Evolutionary conservation across 331 rosid species (phyloP), one percentile per base, ranked within the genome.

Genomic region (Pyracantha coccinea): DNA sequence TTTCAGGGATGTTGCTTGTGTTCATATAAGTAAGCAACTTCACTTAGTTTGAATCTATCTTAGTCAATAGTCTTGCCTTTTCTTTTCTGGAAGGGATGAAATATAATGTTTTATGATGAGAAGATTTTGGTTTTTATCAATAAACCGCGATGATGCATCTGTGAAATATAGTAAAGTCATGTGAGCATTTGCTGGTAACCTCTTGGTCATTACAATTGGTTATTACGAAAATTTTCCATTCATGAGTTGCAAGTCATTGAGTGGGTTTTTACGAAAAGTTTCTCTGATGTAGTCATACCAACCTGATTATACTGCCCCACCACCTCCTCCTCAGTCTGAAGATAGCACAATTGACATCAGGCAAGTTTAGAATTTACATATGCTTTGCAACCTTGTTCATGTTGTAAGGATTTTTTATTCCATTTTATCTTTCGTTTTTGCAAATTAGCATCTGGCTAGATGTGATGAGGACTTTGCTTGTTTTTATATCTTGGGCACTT

Each of bases 301-400:
- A 70, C 80, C 86, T 71, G 85, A 82, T 38, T 88, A 79, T 77
- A 85, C 82, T 38, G 78, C 77, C 66, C 84, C 86, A 12, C 50
- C 80, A n/a, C 86, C 84, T 64, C 77, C 77, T 5, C 78, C 85
- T 71, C 86, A 75, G 71, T 77, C 85, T 2, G 92, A 84, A 9
- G 88, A 82, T 76, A 68, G 81, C 55, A 25, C 88, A 35, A 85
- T 82, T 74, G 82, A 82, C 82, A 78, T 84, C 77, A 87, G 90
- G 90, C 74, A 81, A 80, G 85, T 80, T 53, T 60, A 63, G 25
- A 35, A 50, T 57, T 24, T 62, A 32, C 19, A 41, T 55, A 4
- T 65, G 45, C 24, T 69, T 38, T 33, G 16, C 23, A 32, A 76
- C 54, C 77, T 35, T 16, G 44, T 31, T 28, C 71, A 32, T 61